Conservation (phyloP, 257 asterid genomes). For the Solanum chiquidenum region DNA sequence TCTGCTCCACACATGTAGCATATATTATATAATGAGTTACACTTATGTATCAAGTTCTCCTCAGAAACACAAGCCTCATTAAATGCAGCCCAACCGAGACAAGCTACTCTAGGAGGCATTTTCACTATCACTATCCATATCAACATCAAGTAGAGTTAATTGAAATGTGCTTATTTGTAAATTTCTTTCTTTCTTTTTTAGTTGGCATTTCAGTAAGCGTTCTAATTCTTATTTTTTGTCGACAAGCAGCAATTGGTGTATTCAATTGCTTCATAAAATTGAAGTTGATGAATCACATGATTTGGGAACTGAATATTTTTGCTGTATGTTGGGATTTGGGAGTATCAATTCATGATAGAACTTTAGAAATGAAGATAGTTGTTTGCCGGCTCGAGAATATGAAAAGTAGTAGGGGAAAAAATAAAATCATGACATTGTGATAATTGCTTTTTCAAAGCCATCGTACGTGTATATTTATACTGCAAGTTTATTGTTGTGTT, state of each 20-base stretch:
- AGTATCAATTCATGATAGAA: background rate
- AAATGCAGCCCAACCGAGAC: background rate
- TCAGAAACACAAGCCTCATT: background rate
- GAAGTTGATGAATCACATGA: background rate
- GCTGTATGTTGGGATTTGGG: background rate
- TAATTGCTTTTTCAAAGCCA: background rate
- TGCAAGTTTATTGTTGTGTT: background rate
- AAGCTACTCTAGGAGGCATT: background rate
- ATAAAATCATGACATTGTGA: background rate
- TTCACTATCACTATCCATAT: background rate
- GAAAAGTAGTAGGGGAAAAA: background rate
- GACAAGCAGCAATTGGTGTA: background rate
- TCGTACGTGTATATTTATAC: background rate
- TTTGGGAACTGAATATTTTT: background rate
- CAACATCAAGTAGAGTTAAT: background rate
- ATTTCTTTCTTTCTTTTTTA: background rate
- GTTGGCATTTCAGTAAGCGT: background rate
- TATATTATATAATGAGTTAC: background rate
- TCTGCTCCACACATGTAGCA: background rate
- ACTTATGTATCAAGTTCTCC: background rate
- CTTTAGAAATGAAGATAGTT: background rate
- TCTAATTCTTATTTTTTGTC: too few relatives aligned
- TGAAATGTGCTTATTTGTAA: background rate
- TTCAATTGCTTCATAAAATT: background rate
- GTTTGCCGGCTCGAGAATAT: background rate